Conservation (phyloP, 2,329 filamentous ascomycete species). For the Sarocladiaceae sp. region DNA sequence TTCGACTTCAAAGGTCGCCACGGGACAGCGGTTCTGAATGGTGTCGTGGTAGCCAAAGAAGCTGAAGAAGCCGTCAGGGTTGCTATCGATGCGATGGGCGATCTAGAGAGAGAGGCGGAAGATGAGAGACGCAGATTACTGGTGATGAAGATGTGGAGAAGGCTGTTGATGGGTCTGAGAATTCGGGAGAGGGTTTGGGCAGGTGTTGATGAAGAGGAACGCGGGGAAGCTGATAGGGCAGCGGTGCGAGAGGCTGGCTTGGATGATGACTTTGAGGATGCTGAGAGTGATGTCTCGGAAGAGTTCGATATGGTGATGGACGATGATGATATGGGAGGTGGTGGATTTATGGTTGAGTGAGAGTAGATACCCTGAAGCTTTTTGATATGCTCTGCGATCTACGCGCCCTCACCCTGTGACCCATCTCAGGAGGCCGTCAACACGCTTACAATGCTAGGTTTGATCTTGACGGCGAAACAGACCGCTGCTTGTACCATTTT, state of each 20-base stretch:
- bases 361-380: not conserved
- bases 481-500: too few species aligned
- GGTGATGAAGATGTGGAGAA: slow-evolving; percentile 61
- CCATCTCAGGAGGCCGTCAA: too few species aligned
- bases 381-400: not conserved
- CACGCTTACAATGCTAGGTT: too few species aligned
- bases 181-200: slow-evolving; percentile 71
- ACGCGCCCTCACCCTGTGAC: not conserved
- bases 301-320: slow-evolving; percentile 38
- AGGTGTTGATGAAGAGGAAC: slow-evolving; percentile 45
- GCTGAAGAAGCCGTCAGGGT: slow-evolving; percentile 67
- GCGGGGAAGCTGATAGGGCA: slow-evolving; percentile 32
- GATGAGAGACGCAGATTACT: slow-evolving; percentile 68
- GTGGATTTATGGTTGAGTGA: slow-evolving; percentile 38
- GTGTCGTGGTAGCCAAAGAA: slow-evolving; percentile 71
- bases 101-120: slow-evolving; percentile 61
- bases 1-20: slow-evolving; percentile 84
- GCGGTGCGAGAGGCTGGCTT: slow-evolving; percentile 23
- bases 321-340: slow-evolving; percentile 35
- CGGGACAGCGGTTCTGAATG: slow-evolving; percentile 78
- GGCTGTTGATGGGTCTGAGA: slow-evolving; percentile 72
- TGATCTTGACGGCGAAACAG: too few species aligned
- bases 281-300: slow-evolving; percentile 35
- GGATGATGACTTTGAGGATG: slow-evolving; percentile 28
- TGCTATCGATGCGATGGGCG: slow-evolving; percentile 63